A percentile compares a stretch with the other conserved stretches of the same genome.
Evolutionary conservation across 768 basidiomycete species (phyloP).

Genomic region (Russula sp.): DNA sequence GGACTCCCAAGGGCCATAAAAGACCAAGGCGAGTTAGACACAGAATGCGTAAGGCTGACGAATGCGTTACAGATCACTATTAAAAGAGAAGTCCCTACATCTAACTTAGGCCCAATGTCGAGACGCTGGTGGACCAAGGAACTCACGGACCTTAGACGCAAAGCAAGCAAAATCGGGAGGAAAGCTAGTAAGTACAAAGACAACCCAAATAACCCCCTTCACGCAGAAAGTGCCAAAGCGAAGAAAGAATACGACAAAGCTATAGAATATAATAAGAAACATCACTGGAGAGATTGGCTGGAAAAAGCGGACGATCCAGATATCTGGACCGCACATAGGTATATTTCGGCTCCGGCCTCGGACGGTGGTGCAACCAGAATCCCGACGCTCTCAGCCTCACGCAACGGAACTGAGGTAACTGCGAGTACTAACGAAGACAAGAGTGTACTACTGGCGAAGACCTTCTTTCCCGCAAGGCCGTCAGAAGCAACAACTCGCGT

Average conservation of each 20-base stretch:
- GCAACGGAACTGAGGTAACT: too few species aligned
- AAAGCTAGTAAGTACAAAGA: rapidly evolving
- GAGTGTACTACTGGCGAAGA: background rate
- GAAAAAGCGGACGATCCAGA: background rate
- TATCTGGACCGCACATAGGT: background rate
- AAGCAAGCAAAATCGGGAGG: background rate
- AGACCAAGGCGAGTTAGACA: background rate
- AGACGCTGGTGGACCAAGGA: background rate
- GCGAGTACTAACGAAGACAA: background rate
- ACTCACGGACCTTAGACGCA: background rate
- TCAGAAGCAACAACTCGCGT: too few species aligned
- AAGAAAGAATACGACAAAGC: background rate
- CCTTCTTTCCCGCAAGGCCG: background rate
- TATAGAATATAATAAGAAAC: background rate
- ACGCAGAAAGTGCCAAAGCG: background rate
- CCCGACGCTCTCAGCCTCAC: background rate
- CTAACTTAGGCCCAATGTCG: background rate
- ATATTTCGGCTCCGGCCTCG: background rate
- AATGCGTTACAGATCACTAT: background rate
- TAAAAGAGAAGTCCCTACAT: background rate
- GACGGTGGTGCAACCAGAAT: background rate
- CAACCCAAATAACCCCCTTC: background rate
- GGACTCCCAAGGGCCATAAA: too few species aligned
- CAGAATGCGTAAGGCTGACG: rapidly evolving
- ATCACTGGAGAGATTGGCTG: background rate